phyloP scores from a whole-genome alignment of 441 rosid genomes.

The Erodium trifolium region DNA sequence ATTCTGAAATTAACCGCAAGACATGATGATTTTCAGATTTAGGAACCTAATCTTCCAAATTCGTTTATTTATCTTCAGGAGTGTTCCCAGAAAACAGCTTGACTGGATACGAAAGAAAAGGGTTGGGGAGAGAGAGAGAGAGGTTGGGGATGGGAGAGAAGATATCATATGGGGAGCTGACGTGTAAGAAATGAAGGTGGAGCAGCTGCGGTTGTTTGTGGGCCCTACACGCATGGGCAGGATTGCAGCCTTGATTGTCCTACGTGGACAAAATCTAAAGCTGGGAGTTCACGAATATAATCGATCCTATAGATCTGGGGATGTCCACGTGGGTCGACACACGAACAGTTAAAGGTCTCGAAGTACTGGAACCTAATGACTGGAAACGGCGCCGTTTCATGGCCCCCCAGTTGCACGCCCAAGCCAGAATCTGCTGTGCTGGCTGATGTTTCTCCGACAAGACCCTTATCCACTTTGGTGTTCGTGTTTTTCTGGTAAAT shows the following conservation, averaged over 20 bases:
- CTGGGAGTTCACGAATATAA: constrained; percentile 24
- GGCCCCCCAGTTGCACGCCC: too few species aligned
- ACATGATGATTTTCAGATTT: neutral
- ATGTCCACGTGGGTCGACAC: constrained; percentile 28
- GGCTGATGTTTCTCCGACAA: too few species aligned
- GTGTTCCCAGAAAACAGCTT: constrained; percentile 11
- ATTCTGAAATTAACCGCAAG: neutral
- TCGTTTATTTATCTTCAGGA: neutral
- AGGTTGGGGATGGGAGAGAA: constrained; percentile 19
- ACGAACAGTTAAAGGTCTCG: constrained; percentile 11
- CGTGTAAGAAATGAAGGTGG: constrained; percentile 35
- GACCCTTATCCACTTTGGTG: too few species aligned
- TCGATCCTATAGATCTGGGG: constrained; percentile 21
- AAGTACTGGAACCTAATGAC: neutral
- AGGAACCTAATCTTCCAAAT: neutral
- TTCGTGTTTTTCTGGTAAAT: too few species aligned
- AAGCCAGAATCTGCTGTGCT: too few species aligned
- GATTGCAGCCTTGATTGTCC: constrained; percentile 11
- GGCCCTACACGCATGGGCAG: constrained; percentile 17
- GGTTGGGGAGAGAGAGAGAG: neutral
- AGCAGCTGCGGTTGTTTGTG: constrained; percentile 1
- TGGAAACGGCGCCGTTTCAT: neutral
- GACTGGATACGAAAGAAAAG: neutral
- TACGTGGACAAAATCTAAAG: constrained; percentile 50
- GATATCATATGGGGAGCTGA: constrained; percentile 35